phyloP scores from a whole-genome alignment of 305 asterid genomes.

The Coffea humblotiana region DNA sequence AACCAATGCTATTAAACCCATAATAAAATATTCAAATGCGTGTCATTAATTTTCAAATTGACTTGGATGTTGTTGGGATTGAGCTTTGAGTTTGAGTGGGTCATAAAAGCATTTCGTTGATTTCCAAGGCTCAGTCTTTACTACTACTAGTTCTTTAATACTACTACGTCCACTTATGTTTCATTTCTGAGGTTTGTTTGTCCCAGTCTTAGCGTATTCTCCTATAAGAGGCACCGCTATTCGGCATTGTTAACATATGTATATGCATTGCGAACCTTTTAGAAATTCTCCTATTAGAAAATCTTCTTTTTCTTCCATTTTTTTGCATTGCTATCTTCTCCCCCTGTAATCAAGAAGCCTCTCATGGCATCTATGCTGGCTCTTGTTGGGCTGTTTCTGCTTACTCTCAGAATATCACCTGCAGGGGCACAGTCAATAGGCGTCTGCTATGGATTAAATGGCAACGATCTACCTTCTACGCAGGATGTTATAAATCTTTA shows the following conservation, averaged over 20 bases:
- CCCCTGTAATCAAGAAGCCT: neutral
- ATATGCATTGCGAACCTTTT: no score
- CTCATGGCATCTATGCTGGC: neutral
- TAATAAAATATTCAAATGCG: no score
- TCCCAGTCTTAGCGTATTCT: neutral
- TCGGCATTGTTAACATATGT: neutral
- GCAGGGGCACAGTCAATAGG: conserved; percentile 8
- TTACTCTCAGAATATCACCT: neutral
- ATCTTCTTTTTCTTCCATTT: neutral
- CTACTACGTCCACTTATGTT: no score
- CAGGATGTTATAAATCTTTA: conserved; percentile 23
- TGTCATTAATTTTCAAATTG: no score
- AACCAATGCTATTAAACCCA: neutral
- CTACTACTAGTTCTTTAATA: no score
- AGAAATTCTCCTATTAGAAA: no score
- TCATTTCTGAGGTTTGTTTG: neutral
- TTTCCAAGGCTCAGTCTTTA: neutral
- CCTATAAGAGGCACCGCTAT: neutral
- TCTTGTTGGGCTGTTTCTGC: conserved; percentile 6
- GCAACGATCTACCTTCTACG: conserved; percentile 36
- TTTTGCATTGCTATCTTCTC: neutral
- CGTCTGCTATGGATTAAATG: conserved; percentile 36
- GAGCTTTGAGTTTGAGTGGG: neutral
- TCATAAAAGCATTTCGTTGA: neutral
- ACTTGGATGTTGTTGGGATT: neutral